Base-by-base conservation (phyloP, 306 rosid genomes). In the Cucurbita maxima region DNA sequence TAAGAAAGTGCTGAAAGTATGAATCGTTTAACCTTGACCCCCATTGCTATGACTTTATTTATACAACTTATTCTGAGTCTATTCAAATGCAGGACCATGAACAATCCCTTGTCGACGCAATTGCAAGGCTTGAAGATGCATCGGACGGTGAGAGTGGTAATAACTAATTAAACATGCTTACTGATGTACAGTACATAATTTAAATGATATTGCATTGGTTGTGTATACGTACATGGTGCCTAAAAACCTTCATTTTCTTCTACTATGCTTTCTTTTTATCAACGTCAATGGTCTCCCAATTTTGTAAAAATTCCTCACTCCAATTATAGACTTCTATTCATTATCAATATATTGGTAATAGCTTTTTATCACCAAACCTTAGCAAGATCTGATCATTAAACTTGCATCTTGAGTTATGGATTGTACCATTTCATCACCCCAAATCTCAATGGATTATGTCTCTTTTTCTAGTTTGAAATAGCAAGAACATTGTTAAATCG, bases 71-170 rank as follows among this genome's bases (percentile, higher is more conserved):
- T 38, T 18, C 4, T 38, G 57, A 36, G 12, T 75, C 73, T 76
- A 72, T 77, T 7, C 43, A 4, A 69, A 48, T 69, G 83, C 82
- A 91, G 97, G 96, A 91, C 45, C 96, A 92, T 58, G 97, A 89
- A 73, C 94, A 87, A 76, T 88, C 97, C 38, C 85, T 92, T 76
- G 82, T 87, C 22, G 81, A 92, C 75, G 96, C 97, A 38, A 92
- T 92, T 62, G 85, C 96, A 63, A 92, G 84, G 82, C 91, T 92
- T 5, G 94, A 83, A 79, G 91, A 87, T 79, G 93, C 86, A 61
- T 92, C 96, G 38, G 97, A 92, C 34, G 96, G 87, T 83, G 97
- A 89, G 79, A 92, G 96, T 81, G 96, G 96, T 92, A 92, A 91
- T 91, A 82, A 84, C 84, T 79, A 77, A 70, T 51, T 50, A 70